These are phyloP conservation scores for Buddleja alternifolia DNA, from an alignment of 257 asterid genomes.

Conservation along the genomic window DNA sequence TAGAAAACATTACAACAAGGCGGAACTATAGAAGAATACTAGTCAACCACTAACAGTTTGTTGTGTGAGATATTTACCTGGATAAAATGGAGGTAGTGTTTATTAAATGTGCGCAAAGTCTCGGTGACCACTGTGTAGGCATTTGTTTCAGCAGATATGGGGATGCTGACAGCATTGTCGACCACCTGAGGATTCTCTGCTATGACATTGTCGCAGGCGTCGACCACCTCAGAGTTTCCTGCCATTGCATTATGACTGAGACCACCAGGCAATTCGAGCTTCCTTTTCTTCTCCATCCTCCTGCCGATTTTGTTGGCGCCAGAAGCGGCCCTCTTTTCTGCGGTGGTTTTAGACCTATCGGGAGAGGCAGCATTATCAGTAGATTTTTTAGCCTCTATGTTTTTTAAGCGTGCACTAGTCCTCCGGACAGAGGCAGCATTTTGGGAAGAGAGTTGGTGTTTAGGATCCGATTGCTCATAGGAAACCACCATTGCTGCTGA, in stretches of 20 bases:
- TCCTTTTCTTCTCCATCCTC: not conserved
- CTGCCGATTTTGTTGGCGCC: not conserved
- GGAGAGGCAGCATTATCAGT: no score
- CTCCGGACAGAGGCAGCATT: not conserved
- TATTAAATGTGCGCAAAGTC: constrained; percentile 64
- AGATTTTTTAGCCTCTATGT: not conserved
- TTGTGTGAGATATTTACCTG: constrained; percentile 46
- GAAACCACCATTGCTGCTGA: not conserved
- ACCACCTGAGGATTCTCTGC: not conserved
- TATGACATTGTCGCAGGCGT: no score
- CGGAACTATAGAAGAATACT: not conserved
- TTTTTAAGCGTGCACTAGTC: not conserved
- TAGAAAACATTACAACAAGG: not conserved
- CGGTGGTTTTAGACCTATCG: no score
- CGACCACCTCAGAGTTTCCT: no score
- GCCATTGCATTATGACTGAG: no score
- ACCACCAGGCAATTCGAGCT: not conserved
- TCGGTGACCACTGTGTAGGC: constrained; percentile 50
- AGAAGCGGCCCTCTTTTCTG: not conserved
- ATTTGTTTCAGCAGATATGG: constrained; percentile 30
- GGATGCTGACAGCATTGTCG: no score
- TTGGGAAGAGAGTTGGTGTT: not conserved
- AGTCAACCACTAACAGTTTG: not conserved
- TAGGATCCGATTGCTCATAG: not conserved
- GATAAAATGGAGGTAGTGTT: constrained; percentile 60